Evolutionary conservation across 2,329 filamentous ascomycete species (phyloP), one percentile per base, ranked within the genome.

Genomic region (Trichoderma sp.): DNA sequence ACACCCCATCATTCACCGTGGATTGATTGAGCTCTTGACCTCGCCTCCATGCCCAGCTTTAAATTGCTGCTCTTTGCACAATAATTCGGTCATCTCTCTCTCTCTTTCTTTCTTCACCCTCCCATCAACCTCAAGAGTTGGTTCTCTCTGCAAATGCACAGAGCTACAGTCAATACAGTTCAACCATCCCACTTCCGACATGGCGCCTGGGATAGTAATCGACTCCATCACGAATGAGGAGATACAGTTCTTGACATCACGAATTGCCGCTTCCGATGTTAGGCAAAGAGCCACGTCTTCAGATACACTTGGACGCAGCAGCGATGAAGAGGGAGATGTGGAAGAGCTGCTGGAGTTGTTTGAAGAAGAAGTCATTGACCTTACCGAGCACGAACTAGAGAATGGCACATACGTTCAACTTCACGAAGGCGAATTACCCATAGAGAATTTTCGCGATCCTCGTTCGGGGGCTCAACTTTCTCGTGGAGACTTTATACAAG

Each of bases 341-440:
- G 52, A 64, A 9, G 52, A 52, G 2, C 19, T 54, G 22, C 10
- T 25, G 34, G 34, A 57, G 7, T 10, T 70, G 8, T 70, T 72
- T 13, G 64, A 67, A 8, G 70, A 72, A 2, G 73, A 78, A 17
- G 67, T 78, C 1, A 78, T 81, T 27, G 78, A 81, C 39, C 74
- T 81, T 4, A 79, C 77, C 0, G 69, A 69, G 1, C 74, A 78
- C 1, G 71, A 72, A 13, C 45, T 69, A 4, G 67, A 68, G 4
- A 69, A 67, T 35, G 35, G 63, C 4, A 56, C 57, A 3, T 56
- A 70, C 7, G 19, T 19, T 4, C 59, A 73, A 6, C 68, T 76
- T n/a, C 67, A 58, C 1, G 64, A 70, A 17, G 71, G 70, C 3
- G 77, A 78, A 37, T 64, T 71, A 3, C 25, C 70, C 1, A 37